Evolutionary conservation across 495 filamentous ascomycete genomes (phyloP).

Genomic region (Lasiosphaeris hirsuta): DNA sequence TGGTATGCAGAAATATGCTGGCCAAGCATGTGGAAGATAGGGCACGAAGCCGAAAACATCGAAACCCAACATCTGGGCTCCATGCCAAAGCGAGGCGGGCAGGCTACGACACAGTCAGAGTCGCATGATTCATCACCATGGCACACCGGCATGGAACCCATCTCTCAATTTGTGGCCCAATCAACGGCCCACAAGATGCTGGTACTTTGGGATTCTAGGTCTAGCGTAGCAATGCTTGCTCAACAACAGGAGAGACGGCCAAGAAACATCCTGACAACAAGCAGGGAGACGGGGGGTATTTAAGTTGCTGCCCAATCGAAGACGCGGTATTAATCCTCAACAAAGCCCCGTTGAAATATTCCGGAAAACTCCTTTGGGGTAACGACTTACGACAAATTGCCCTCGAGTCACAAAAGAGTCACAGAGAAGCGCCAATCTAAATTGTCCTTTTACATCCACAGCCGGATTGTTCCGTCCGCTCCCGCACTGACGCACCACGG

Average conservation of each 20-base stretch:
- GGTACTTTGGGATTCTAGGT: background rate
- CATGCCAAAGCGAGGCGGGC: too few species aligned
- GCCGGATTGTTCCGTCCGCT: constrained; percentile 73
- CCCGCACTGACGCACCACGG: constrained; percentile 92
- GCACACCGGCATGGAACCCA: too few species aligned
- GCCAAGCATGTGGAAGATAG: too few species aligned
- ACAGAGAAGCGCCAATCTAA: background rate
- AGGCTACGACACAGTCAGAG: too few species aligned
- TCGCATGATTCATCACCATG: too few species aligned
- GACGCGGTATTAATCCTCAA: constrained; percentile 5
- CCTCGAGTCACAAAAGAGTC: background rate
- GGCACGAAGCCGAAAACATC: too few species aligned
- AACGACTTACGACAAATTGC: constrained; percentile 12
- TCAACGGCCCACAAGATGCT: background rate
- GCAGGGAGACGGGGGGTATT: too few species aligned
- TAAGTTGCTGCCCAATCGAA: background rate
- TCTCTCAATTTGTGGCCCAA: background rate
- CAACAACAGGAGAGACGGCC: too few species aligned
- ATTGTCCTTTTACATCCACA: constrained; percentile 40
- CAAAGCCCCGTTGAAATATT: constrained; percentile 1
- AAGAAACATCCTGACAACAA: background rate
- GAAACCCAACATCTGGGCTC: too few species aligned
- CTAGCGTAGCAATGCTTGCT: too few species aligned
- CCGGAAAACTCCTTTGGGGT: constrained; percentile 13
- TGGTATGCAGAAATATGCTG: too few species aligned